phyloP scores from a whole-genome alignment of 2,329 filamentous ascomycete species.

The Pseudocercospora musae region DNA sequence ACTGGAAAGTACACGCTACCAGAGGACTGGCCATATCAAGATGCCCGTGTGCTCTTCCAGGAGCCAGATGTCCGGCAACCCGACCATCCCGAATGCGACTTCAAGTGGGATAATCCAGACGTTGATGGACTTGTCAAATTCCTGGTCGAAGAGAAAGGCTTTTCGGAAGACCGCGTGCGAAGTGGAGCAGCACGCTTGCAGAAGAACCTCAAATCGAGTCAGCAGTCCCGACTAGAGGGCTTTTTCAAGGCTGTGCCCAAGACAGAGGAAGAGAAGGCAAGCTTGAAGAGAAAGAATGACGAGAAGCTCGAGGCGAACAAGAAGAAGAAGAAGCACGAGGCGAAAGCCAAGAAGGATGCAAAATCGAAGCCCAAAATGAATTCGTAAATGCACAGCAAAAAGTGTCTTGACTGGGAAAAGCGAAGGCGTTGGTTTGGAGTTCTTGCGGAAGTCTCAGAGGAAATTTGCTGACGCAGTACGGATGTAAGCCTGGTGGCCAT shows the following conservation, averaged over 20 bases:
- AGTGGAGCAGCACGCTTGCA: conserved; percentile 71
- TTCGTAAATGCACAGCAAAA: conserved; percentile 21
- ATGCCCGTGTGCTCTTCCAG: conserved; percentile 89
- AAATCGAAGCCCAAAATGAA: conserved; percentile 71
- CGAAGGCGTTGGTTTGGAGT: conserved; percentile 25
- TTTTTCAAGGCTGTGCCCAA: conserved; percentile 95
- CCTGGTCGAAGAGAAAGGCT: conserved; percentile 90
- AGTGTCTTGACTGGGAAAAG: conserved; percentile 10
- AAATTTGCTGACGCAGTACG: background rate
- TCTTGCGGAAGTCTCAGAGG: background rate
- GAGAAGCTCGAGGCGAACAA: conserved; percentile 89
- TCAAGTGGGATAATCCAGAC: conserved; percentile 96
- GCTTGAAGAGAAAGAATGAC: conserved; percentile 87
- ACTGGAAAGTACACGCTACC: conserved; percentile 80
- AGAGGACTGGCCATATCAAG: conserved; percentile 94
- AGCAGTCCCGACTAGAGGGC: conserved; percentile 87
- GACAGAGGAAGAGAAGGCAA: conserved; percentile 79
- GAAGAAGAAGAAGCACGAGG: conserved; percentile 91
- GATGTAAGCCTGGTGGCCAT: too few relatives aligned
- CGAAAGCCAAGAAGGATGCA: conserved; percentile 88
- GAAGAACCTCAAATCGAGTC: conserved; percentile 87
- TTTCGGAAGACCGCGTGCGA: conserved; percentile 90
- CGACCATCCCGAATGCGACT: conserved; percentile 83
- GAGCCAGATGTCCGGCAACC: conserved; percentile 82
- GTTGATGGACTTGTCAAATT: conserved; percentile 85